Base-by-base conservation (phyloP, 495 filamentous ascomycete species). In the Neurospora pannonica region DNA sequence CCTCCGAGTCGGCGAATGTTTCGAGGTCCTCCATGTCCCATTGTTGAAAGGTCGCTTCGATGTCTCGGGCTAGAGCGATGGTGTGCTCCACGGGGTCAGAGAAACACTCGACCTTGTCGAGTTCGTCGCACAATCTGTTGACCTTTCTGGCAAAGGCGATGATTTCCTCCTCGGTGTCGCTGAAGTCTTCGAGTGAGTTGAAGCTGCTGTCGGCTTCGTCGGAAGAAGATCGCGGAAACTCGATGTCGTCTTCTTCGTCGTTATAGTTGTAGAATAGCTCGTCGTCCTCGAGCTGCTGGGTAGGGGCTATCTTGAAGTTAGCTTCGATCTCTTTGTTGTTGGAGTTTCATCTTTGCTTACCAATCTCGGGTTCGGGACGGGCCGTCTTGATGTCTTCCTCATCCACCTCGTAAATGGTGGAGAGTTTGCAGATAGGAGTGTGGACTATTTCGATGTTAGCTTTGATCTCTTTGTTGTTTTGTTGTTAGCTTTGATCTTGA, bases 91-190 rank as follows among this genome's bases (percentile, higher is more conserved):
- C 54, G 0, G 54, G 54, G 0, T 62, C 54, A 0, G 21, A 31
- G 2, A 62, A 34, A 0, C 54, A 0, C 7, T 62, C 28, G 13
- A 62, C 54, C 6, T 62, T 62, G 2, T 62, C 54, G 0, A 62
- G 28, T 0, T 62, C 54, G 13, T 62, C 54, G 15, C 54, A 62
- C 0, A 34, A 0, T 1, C 15, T 7, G 28, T 34, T 1, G 6
- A 62, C 54, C 6, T 62, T 62, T 2, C 9, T 62, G 0, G 6
- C 54, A 1, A 62, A 62, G 28, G 28, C 28, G 0, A 62, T 62
- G 15, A 34, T 62, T 0, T 62, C 6, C 2, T 62, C 54, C 0
- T 54, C 46, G 0, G 21, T 0, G 4, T 62, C 54, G 1, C 6
- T 4, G 0, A 62, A 34, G 2, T 62, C 54, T 6, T 54, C 46